phyloP scores from a whole-genome alignment of 768 basidiomycete genomes.

The Bullera alba region DNA sequence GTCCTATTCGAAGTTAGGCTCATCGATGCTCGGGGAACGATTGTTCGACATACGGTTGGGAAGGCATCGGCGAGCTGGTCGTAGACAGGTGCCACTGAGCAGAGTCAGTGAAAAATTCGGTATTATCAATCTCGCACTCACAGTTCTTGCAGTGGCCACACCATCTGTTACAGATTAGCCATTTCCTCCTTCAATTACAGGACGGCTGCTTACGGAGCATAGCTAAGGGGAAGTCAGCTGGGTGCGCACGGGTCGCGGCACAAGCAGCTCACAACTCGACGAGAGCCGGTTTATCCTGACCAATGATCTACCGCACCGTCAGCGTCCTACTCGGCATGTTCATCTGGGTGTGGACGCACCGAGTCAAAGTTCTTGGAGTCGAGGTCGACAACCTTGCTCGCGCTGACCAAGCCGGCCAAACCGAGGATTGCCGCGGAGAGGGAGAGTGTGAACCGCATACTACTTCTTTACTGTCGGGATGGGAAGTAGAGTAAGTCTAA shows the following conservation, averaged over 20 bases:
- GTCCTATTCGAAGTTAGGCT: slow-evolving; percentile 46
- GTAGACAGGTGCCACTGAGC: slow-evolving; percentile 71
- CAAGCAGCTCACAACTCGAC: slow-evolving; percentile 73
- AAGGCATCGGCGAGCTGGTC: slow-evolving; percentile 88
- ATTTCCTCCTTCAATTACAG: not conserved
- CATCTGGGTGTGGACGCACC: slow-evolving; percentile 36
- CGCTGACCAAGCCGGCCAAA: slow-evolving; percentile 22
- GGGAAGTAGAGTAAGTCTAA: no score
- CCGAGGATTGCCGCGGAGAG: slow-evolving; percentile 20
- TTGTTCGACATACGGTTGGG: slow-evolving; percentile 50
- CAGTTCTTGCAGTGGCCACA: slow-evolving; percentile 44
- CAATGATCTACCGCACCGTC: slow-evolving; percentile 49
- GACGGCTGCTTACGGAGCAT: slow-evolving; percentile 23
- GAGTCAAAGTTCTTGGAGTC: slow-evolving; percentile 66
- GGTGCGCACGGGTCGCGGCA: not conserved
- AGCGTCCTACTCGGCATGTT: slow-evolving; percentile 1
- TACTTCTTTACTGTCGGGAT: not conserved
- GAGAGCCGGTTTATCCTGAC: slow-evolving; percentile 71
- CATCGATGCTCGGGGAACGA: not conserved
- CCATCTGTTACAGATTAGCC: slow-evolving; percentile 24
- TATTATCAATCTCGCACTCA: slow-evolving; percentile 4
- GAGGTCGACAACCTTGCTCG: slow-evolving; percentile 78
- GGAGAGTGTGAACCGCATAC: slow-evolving; percentile 23
- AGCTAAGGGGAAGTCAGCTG: slow-evolving; percentile 11
- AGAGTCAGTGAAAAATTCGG: slow-evolving; percentile 40